A percentile compares a stretch with the other conserved stretches of the same genome.
Conservation (phyloP, 371 early-diverging fungal genomes). For the Chytridium lagenaria region DNA sequence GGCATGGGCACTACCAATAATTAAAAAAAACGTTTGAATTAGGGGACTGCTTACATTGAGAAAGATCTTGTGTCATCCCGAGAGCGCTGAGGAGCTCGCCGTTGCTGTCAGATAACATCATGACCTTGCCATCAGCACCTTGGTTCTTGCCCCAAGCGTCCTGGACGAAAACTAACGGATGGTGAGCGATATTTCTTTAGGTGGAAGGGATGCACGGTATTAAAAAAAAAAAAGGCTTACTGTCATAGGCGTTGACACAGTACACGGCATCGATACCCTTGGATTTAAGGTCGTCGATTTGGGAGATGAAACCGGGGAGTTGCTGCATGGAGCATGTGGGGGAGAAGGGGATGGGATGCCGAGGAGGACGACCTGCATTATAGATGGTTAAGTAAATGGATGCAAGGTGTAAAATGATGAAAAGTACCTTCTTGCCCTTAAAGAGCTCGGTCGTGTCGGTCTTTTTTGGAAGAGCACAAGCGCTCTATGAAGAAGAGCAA, state of each 20-base stretch:
- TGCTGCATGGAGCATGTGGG: conserved; percentile 74
- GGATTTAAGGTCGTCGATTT: conserved; percentile 61
- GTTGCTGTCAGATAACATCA: conserved; percentile 69
- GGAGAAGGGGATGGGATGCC: conserved; percentile 80
- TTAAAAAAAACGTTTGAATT: background rate
- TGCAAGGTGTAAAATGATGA: conserved; percentile 83
- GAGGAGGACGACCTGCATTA: too few species aligned
- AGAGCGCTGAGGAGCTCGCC: conserved; percentile 69
- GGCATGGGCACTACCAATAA: conserved; percentile 12
- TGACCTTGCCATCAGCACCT: conserved; percentile 56
- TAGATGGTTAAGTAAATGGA: too few species aligned
- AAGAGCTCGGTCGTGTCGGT: conserved; percentile 46
- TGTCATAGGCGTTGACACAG: conserved; percentile 72
- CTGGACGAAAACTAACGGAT: conserved; percentile 57
- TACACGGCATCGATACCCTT: conserved; percentile 73
- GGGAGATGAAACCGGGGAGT: conserved; percentile 68
- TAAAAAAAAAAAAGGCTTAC: too few species aligned
- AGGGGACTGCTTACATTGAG: conserved; percentile 9
- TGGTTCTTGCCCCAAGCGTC: conserved; percentile 70
- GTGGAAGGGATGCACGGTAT: too few species aligned
- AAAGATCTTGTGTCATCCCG: conserved; percentile 68
- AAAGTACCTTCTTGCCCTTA: conserved; percentile 76
- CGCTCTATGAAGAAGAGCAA: conserved; percentile 2
- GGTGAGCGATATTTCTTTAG: too few species aligned
- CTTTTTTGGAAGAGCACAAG: conserved; percentile 32